Evolutionary conservation across 768 basidiomycete genomes (phyloP), one percentile per base, ranked within the genome.

Genomic region (Tulasnella calospora): DNA sequence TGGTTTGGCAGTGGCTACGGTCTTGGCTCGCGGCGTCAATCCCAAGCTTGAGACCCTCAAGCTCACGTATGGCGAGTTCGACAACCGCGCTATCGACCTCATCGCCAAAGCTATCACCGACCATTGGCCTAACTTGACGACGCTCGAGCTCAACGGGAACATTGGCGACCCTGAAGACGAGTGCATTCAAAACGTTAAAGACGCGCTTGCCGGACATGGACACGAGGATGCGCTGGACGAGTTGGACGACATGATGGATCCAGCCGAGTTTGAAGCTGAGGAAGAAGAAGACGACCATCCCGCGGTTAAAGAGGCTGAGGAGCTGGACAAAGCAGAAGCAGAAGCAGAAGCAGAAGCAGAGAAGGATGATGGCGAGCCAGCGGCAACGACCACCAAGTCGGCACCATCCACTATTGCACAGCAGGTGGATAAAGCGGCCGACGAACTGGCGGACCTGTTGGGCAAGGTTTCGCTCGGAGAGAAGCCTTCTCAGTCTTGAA

Each of bases 1-100:
- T 41, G 92, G 93, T 78, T 87, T 95, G 3, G 84, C 87, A 1
- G 86, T 94, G 75, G 83, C 94, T 69, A 86, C 86, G 51, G 87
- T 87, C 10, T 87, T 99, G 69, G 87, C 87, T 0, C 84, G 84
- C 27, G 95, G 96, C 12, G 89, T 90, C 47, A 94, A 93, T 84
- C 88, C 88, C 30, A 90, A 91, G 81, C 86, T 99, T 61, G 89
- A 91, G 81, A 89, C 88, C 12, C 87, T 99, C 71, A 92, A 92
- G 81, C 86, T 99, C 46, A 94, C 98, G 85, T 98, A 96, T 83
- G 95, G 96, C 83, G 96, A 99, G 81, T 87, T 98, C 69, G 92
- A 95, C 80, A 84, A 87, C 6, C 84, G 88, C 69, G 88, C 94
- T 13, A 91, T 94, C 79, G 85, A 87, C 38, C 83, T 94, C 6